Percentiles rank a stretch among this genome's conserved stretches.
These are phyloP conservation scores for Sporothrix inflata DNA, from an alignment of 2,329 filamentous ascomycete species.

Conservation along the genomic window DNA sequence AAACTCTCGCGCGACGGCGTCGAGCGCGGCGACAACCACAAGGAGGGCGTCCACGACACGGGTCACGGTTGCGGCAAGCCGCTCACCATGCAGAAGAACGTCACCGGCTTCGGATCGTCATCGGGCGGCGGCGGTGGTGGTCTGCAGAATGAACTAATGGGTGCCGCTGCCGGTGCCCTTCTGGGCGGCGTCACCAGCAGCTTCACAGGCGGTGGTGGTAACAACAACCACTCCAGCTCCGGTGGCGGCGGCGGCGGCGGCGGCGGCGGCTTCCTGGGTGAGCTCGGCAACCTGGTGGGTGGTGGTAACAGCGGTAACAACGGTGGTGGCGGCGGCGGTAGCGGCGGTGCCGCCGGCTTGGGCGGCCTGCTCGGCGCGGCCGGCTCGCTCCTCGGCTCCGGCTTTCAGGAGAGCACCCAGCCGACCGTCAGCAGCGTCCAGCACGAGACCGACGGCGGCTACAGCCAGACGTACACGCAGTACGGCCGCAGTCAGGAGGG, in stretches of 20 bases:
- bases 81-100: constrained; percentile 74
- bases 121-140: constrained; percentile 46
- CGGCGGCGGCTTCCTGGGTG: constrained; percentile 23
- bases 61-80: constrained; percentile 83
- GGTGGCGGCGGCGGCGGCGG: constrained; percentile 21
- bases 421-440: constrained; percentile 50
- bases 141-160: constrained; percentile 60
- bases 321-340: constrained; percentile 9
- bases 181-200: constrained; percentile 40
- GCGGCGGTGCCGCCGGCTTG: constrained; percentile 52
- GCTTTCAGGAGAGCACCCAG: constrained; percentile 54
- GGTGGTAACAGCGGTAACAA: background rate
- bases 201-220: constrained; percentile 53
- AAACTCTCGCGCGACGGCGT: constrained; percentile 82
- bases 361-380: constrained; percentile 74
- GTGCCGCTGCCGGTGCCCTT: constrained; percentile 59
- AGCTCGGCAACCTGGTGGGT: constrained; percentile 8
- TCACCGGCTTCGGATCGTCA: constrained; percentile 36
- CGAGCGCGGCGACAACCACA: constrained; percentile 78
- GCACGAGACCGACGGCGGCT: constrained; percentile 60
- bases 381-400: constrained; percentile 60
- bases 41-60: constrained; percentile 78
- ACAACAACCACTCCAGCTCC: constrained; percentile 41
- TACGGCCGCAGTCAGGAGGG: constrained; percentile 56
- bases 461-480: constrained; percentile 64